Conservation (phyloP, 768 basidiomycete genomes). For the Mycena leptocephala region DNA sequence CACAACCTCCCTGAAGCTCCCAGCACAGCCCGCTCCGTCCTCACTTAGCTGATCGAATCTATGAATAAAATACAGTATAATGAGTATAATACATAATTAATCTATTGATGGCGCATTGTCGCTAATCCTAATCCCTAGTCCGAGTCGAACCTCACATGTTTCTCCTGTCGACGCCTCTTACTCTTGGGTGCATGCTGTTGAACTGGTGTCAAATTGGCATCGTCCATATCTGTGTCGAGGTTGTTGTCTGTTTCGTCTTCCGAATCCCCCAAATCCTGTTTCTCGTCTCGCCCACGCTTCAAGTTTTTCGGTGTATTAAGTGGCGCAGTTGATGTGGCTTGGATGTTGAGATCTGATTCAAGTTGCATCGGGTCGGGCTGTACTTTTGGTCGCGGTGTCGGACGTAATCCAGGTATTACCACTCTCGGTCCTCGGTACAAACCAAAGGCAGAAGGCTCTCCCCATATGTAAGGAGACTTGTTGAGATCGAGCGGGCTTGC, state of each 20-base stretch:
- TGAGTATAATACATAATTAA: too few relatives aligned
- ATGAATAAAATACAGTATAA: too few relatives aligned
- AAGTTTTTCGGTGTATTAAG: not conserved
- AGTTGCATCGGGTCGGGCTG: not conserved
- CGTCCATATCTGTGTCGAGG: not conserved
- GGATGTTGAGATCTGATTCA: too few relatives aligned
- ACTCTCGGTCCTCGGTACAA: not conserved
- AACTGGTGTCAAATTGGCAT: not conserved
- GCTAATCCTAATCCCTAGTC: too few relatives aligned
- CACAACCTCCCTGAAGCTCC: too few relatives aligned
- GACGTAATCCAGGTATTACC: not conserved
- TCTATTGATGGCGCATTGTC: too few relatives aligned
- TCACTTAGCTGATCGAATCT: too few relatives aligned
- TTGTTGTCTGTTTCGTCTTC: not conserved
- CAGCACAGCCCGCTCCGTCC: too few relatives aligned
- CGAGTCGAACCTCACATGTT: too few relatives aligned
- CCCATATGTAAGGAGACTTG: not conserved
- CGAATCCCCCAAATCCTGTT: not conserved
- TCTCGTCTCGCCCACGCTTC: not conserved
- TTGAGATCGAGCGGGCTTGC: not conserved
- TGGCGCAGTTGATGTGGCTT: not conserved
- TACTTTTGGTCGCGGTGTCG: not conserved
- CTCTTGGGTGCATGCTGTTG: not conserved
- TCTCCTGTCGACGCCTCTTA: not conserved
- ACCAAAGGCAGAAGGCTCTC: not conserved